Evolutionary conservation across 768 basidiomycete species (phyloP).

Genomic region (Leucocoprinus sp.): DNA sequence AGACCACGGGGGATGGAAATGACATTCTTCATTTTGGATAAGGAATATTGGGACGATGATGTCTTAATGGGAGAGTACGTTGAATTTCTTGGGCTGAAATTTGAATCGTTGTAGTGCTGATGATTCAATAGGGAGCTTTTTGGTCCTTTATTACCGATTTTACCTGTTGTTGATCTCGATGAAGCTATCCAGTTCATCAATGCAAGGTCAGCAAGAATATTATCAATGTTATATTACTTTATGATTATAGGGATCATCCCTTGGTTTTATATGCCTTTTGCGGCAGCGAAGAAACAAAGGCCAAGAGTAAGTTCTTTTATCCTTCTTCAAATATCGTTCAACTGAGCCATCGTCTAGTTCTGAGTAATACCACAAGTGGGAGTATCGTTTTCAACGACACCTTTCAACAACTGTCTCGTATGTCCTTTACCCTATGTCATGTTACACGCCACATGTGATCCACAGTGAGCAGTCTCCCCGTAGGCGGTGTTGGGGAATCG

Average conservation of each 20-base stretch:
- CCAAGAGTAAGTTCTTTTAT: slow-evolving; percentile 23
- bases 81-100: neutral
- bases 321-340: neutral
- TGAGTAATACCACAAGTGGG: slow-evolving; percentile 50
- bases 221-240: neutral
- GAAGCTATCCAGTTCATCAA: slow-evolving; percentile 51
- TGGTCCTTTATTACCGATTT: slow-evolving; percentile 60
- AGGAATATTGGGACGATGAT: slow-evolving; percentile 48
- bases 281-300: slow-evolving; percentile 32
- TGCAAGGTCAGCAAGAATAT: slow-evolving; percentile 29
- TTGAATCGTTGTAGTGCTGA: neutral
- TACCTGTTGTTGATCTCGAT: slow-evolving; percentile 46
- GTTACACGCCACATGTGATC: neutral
- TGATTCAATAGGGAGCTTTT: slow-evolving; percentile 52
- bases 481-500: slow-evolving; percentile 45
- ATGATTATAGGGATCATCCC: slow-evolving; percentile 38
- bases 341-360: slow-evolving; percentile 29
- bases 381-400: slow-evolving; percentile 52
- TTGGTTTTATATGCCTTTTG: slow-evolving; percentile 62
- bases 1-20: slow-evolving; percentile 45
- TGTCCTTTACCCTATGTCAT: slow-evolving; percentile 11
- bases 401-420: slow-evolving; percentile 44
- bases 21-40: slow-evolving; percentile 45
- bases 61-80: slow-evolving; percentile 52
- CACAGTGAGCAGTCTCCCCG: slow-evolving; percentile 22